These are phyloP conservation scores for Anthracocystis setariae DNA, from an alignment of 1,284 basidiomycete genomes.

Conservation along the genomic window DNA sequence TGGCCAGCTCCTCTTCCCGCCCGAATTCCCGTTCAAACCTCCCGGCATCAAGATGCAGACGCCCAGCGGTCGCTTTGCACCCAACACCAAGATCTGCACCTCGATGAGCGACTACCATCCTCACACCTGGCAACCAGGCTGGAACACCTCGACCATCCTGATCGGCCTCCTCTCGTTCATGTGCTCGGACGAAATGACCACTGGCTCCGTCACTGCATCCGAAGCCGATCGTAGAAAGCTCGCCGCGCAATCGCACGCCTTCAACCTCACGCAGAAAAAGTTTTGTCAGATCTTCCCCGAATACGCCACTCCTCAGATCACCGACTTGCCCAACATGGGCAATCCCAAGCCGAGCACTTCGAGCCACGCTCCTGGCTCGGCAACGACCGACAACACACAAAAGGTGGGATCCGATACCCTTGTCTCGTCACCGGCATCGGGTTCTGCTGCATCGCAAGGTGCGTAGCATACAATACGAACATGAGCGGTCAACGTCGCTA, in stretches of 20 bases:
- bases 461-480: conserved; percentile 15
- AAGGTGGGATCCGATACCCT: conserved; percentile 43
- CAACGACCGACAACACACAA: conserved; percentile 20
- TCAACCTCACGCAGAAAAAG: conserved; percentile 81
- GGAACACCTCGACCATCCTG: conserved; percentile 92
- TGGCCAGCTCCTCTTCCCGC: conserved; percentile 73
- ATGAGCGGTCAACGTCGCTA: not conserved
- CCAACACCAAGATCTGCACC: conserved; percentile 83
- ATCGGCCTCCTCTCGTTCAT: conserved; percentile 95
- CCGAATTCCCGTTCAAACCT: conserved; percentile 74
- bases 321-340: conserved; percentile 66
- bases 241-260: conserved; percentile 82
- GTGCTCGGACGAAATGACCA: conserved; percentile 95
- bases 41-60: conserved; percentile 98
- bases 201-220: conserved; percentile 85
- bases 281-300: conserved; percentile 71
- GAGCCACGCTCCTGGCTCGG: conserved; percentile 3
- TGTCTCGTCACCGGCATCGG: conserved; percentile 38
- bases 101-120: conserved; percentile 77
- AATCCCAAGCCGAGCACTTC: conserved; percentile 23
- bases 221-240: conserved; percentile 81
- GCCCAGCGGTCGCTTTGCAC: conserved; percentile 89
- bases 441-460: conserved; percentile 40
- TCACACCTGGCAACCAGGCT: conserved; percentile 86
- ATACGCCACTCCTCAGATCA: conserved; percentile 32